A percentile compares a stretch with the other conserved stretches of the same genome.
These are phyloP conservation scores for Penicillium oxalicum DNA, from an alignment of 2,329 filamentous ascomycete genomes.

Conservation along the genomic window DNA sequence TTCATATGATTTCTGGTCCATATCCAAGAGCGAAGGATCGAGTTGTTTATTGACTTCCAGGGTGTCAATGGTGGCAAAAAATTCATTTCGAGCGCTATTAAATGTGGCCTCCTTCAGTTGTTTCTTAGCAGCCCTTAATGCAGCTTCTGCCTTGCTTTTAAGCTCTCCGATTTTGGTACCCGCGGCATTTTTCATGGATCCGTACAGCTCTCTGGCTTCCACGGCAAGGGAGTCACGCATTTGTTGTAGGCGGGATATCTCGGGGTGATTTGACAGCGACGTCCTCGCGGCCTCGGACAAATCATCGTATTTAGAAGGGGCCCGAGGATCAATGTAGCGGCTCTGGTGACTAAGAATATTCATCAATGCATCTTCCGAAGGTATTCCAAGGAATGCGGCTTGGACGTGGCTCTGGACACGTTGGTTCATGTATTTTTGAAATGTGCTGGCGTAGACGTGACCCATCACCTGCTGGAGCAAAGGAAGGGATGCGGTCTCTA, in stretches of 20 bases:
- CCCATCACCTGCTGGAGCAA: slow-evolving; percentile 8
- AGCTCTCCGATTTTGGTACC: not conserved
- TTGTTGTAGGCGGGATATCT: not conserved
- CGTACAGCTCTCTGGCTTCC: not conserved
- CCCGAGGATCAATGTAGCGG: slow-evolving; percentile 7
- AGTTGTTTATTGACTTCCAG: slow-evolving; percentile 13
- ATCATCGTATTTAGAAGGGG: slow-evolving; percentile 3
- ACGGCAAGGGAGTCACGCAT: not conserved
- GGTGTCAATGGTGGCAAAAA: slow-evolving; percentile 11
- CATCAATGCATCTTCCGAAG: slow-evolving; percentile 7
- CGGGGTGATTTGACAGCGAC: not conserved
- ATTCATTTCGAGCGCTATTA: slow-evolving; percentile 7
- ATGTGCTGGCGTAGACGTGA: slow-evolving; percentile 6
- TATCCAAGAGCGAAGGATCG: slow-evolving; percentile 9
- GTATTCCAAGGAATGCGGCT: slow-evolving; percentile 5
- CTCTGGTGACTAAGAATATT: slow-evolving; percentile 7
- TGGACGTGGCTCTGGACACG: slow-evolving; percentile 4
- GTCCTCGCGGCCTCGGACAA: not conserved
- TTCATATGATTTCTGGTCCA: not conserved
- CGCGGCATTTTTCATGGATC: not conserved
- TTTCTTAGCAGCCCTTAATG: not conserved
- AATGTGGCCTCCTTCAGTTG: not conserved
- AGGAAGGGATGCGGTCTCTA: slow-evolving; percentile 5
- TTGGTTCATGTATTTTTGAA: slow-evolving; percentile 7
- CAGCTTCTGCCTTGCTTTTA: not conserved